phyloP scores from a whole-genome alignment of 2,329 filamentous ascomycete genomes.

The Beauveria sp. region DNA sequence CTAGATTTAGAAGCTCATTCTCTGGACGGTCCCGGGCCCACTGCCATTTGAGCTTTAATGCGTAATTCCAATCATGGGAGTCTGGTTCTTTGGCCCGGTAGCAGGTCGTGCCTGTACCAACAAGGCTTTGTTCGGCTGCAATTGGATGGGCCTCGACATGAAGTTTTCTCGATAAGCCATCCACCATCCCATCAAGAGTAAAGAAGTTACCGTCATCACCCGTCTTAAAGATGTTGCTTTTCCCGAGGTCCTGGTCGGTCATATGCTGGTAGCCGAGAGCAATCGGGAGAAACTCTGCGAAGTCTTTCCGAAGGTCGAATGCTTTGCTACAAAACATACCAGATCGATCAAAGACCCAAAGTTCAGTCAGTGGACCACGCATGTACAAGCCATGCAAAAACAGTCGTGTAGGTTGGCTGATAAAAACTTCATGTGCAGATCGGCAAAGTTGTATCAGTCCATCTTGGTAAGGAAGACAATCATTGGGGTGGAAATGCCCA shows the following conservation, averaged over 20 bases:
- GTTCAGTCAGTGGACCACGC: slow-evolving; percentile 22
- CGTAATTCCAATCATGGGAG: slow-evolving; percentile 21
- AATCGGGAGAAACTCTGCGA: slow-evolving; percentile 21
- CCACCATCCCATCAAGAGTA: not conserved
- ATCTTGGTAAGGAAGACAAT: slow-evolving; percentile 12
- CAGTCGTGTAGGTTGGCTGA: slow-evolving; percentile 24
- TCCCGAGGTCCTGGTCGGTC: slow-evolving; percentile 22
- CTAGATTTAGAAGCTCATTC: slow-evolving; percentile 24
- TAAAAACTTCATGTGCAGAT: slow-evolving; percentile 21
- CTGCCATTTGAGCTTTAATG: slow-evolving; percentile 28
- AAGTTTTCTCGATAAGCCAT: slow-evolving; percentile 18
- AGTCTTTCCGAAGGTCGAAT: slow-evolving; percentile 23
- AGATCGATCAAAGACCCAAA: slow-evolving; percentile 31
- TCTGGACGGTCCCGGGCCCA: slow-evolving; percentile 23
- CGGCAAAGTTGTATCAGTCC: slow-evolving; percentile 14
- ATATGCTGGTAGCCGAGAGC: slow-evolving; percentile 24
- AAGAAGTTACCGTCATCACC: slow-evolving; percentile 15
- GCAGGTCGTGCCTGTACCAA: slow-evolving; percentile 25
- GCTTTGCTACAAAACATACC: slow-evolving; percentile 25
- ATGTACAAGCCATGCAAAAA: slow-evolving; percentile 31
- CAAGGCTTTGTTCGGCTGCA: slow-evolving; percentile 18
- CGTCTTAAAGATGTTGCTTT: slow-evolving; percentile 16
- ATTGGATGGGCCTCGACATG: slow-evolving; percentile 24
- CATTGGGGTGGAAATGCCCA: slow-evolving; percentile 12
- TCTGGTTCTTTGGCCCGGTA: slow-evolving; percentile 21